Evolutionary conservation across 345 rosid species (phyloP).

Genomic region (Corymbia maculata): DNA sequence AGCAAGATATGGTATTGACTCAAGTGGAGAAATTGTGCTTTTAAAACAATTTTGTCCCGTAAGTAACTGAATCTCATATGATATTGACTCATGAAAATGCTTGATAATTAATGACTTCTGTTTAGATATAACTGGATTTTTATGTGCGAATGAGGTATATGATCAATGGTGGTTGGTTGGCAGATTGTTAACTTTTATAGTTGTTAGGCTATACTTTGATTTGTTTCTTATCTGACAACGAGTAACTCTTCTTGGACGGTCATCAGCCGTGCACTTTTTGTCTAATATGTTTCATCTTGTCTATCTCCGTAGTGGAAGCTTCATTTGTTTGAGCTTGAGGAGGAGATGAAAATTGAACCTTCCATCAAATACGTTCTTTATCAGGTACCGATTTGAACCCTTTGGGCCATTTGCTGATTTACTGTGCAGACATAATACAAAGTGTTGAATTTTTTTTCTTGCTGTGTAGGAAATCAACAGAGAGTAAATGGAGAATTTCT

Average conservation of each 20-base stretch:
- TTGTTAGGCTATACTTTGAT: background rate
- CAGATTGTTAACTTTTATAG: background rate
- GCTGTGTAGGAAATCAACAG: background rate
- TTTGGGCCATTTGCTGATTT: background rate
- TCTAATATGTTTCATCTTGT: background rate
- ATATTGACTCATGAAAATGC: background rate
- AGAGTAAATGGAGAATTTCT: background rate
- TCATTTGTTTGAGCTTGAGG: conserved; percentile 87
- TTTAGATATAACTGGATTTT: background rate
- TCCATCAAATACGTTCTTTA: conserved; percentile 76
- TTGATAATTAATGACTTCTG: background rate
- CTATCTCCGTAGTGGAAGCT: conserved; percentile 71
- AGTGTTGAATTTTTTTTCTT: background rate
- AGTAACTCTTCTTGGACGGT: background rate
- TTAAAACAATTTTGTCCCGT: conserved; percentile 65
- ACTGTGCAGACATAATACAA: background rate
- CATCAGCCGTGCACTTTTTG: background rate
- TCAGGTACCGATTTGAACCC: conserved; percentile 24
- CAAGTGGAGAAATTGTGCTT: conserved; percentile 86
- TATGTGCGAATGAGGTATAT: background rate
- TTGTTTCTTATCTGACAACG: background rate
- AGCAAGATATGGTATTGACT: conserved; percentile 49
- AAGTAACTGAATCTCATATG: conserved; percentile 14
- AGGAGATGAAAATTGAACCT: conserved; percentile 78
- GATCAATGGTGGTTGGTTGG: background rate